Evolutionary conservation across 2,329 filamentous ascomycete genomes (phyloP), one percentile per base, ranked within the genome.

Genomic region (Colletotrichum nymphaeae): DNA sequence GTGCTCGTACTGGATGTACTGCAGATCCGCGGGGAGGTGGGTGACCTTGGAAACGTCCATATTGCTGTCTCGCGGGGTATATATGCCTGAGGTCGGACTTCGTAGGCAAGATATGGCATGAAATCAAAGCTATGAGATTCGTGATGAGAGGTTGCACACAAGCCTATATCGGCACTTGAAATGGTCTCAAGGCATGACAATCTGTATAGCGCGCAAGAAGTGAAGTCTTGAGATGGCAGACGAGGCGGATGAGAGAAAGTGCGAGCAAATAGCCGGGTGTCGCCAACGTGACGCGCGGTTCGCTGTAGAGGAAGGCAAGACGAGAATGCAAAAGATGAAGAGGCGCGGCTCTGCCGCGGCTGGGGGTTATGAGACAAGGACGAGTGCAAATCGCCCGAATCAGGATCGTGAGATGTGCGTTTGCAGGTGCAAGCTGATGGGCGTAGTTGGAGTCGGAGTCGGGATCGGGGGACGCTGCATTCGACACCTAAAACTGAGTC

Each of bases 1-100:
- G 80, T 92, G 90, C 71, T 90, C 85, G 78, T 93, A 93, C 78
- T 91, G 90, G 42, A 91, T 84, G 78, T 91, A 93, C 63, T 84
- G 83, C 57, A 92, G 82, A 76, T 89, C 86, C 58, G 82, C 78
- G 11, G 86, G 85, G 14, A 87, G 80, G 67, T 80, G 76, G 69
- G 78, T 79, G 53, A 76, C 76, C 73, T 78, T 79, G 62, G 77
- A 77, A 72, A 80, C 67, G 70, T 81, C 82, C 84, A 85, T 86
- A 49, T n/a, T 62, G 67, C 30, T 37, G 35, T n/a, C 30, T 58
- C 14, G 42, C 16, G 12, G n/a, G 49, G 22, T 11, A 42, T 42
- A 42, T 30, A 7, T 37, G 26, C 7, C 19, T 30, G n/a, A 53
- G 35, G 11, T 6, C 16, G 4, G 35, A 60, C 26, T 8, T 8